These are phyloP conservation scores for Sechiopsis laciniata DNA, from an alignment of 306 rosid species.

Conservation along the genomic window DNA sequence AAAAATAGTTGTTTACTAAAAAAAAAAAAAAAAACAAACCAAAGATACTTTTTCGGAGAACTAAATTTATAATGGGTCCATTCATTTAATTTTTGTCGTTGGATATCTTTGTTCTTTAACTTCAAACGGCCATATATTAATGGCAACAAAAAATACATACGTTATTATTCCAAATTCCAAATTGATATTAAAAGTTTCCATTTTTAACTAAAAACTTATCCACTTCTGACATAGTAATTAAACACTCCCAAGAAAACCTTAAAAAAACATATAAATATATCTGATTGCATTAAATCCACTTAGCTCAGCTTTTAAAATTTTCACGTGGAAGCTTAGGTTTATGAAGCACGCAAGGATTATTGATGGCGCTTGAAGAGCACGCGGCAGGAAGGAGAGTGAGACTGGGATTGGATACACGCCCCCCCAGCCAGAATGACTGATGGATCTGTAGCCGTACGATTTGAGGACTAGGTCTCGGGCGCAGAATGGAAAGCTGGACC, in stretches of 20 bases:
- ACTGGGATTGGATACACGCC: not conserved
- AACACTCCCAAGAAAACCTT: not conserved
- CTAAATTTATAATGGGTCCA: too few relatives aligned
- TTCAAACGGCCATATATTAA: too few relatives aligned
- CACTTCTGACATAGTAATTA: constrained; percentile 11
- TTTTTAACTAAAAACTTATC: not conserved
- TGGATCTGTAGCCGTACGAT: constrained; percentile 7
- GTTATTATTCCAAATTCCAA: too few relatives aligned
- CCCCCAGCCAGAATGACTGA: constrained; percentile 6
- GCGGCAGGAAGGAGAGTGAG: not conserved
- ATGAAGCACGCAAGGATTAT: not conserved
- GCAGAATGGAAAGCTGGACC: constrained; percentile 5
- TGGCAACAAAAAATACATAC: too few relatives aligned
- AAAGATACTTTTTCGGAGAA: too few relatives aligned
- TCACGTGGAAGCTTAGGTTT: constrained; percentile 13
- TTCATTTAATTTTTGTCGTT: too few relatives aligned
- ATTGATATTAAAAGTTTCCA: not conserved
- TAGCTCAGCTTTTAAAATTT: not conserved
- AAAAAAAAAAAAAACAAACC: too few relatives aligned
- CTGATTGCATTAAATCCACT: constrained; percentile 8
- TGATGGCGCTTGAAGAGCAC: constrained; percentile 7
- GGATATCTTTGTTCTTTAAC: too few relatives aligned
- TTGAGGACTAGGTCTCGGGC: not conserved
- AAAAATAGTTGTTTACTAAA: too few relatives aligned
- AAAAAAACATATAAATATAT: not conserved